Percentiles rank a stretch among this genome's conserved stretches.
Evolutionary conservation across 2,329 filamentous ascomycete species (phyloP).

Genomic region (Trichoderma sp.): DNA sequence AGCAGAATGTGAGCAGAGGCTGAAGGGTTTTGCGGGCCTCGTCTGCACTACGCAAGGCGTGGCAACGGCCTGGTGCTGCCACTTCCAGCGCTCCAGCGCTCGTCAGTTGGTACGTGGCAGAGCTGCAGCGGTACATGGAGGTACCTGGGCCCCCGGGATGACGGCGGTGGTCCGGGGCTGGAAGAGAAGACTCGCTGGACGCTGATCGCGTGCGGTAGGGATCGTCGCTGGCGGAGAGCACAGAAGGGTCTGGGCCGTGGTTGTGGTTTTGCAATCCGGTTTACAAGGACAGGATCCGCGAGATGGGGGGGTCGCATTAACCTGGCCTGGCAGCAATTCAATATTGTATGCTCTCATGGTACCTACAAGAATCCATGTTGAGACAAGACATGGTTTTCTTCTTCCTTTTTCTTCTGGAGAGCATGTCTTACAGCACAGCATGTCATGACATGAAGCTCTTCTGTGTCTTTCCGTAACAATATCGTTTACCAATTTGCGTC

Average conservation of each 20-base stretch:
- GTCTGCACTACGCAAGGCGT: slow-evolving; percentile 1
- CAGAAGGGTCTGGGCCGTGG: background rate
- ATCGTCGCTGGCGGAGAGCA: slow-evolving; percentile 27
- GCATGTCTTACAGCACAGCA: background rate
- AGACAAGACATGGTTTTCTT: background rate
- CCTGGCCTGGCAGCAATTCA: background rate
- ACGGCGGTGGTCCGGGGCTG: slow-evolving; percentile 22
- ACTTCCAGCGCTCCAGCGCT: background rate
- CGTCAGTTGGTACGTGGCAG: no score
- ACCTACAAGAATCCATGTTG: background rate
- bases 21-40: slow-evolving; percentile 15
- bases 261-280: slow-evolving; percentile 18
- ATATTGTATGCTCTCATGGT: background rate
- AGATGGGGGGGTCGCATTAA: background rate
- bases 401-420: background rate
- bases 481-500: background rate
- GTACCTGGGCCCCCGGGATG: slow-evolving; percentile 20
- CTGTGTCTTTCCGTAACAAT: background rate
- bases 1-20: background rate
- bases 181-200: slow-evolving; percentile 23
- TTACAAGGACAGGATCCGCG: background rate
- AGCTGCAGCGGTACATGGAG: slow-evolving; percentile 1
- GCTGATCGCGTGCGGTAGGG: slow-evolving; percentile 30
- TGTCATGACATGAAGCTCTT: background rate
- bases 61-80: background rate